Evolutionary conservation across 306 rosid genomes (phyloP).

Genomic region (Alnus glutinosa): DNA sequence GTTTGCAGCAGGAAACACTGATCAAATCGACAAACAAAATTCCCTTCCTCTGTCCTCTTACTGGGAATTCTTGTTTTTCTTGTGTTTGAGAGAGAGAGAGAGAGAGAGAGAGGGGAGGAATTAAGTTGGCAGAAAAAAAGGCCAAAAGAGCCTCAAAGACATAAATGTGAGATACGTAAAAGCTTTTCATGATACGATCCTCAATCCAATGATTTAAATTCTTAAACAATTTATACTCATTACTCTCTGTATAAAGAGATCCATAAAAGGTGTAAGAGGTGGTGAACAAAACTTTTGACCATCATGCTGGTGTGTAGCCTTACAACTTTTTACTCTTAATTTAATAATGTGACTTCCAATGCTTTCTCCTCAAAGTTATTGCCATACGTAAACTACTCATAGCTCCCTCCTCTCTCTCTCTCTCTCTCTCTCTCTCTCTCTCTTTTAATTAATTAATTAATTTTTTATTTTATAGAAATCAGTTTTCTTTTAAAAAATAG

Average conservation of each 20-base stretch:
- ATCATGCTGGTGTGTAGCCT: slow-evolving; percentile 45
- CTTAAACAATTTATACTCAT: slow-evolving; percentile 14
- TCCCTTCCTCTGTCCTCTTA: slow-evolving; percentile 12
- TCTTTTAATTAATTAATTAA: background rate
- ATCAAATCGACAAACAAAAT: slow-evolving; percentile 28
- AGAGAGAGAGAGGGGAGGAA: slow-evolving; percentile 7
- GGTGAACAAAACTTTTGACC: slow-evolving; percentile 54
- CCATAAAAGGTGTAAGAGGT: slow-evolving; percentile 43
- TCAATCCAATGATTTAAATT: slow-evolving; percentile 53
- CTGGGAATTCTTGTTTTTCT: slow-evolving; percentile 31
- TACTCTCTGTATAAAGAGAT: slow-evolving; percentile 29
- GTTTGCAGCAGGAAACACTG: too few relatives aligned
- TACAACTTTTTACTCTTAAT: slow-evolving; percentile 42
- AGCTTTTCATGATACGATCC: slow-evolving; percentile 51
- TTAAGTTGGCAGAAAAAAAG: slow-evolving; percentile 20
- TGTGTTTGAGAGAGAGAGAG: background rate
- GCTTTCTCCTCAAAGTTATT: slow-evolving; percentile 55
- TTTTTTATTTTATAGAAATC: background rate
- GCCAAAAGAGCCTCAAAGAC: slow-evolving; percentile 30
- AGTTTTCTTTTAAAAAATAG: too few relatives aligned
- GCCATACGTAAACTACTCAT: slow-evolving; percentile 35
- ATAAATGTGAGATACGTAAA: slow-evolving; percentile 46
- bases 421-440: background rate
- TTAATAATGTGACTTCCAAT: slow-evolving; percentile 28
- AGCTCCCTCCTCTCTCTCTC: background rate